These are phyloP conservation scores for Globisporangium perplexum DNA, from an alignment of 352 stramenopile species.

Conservation along the genomic window DNA sequence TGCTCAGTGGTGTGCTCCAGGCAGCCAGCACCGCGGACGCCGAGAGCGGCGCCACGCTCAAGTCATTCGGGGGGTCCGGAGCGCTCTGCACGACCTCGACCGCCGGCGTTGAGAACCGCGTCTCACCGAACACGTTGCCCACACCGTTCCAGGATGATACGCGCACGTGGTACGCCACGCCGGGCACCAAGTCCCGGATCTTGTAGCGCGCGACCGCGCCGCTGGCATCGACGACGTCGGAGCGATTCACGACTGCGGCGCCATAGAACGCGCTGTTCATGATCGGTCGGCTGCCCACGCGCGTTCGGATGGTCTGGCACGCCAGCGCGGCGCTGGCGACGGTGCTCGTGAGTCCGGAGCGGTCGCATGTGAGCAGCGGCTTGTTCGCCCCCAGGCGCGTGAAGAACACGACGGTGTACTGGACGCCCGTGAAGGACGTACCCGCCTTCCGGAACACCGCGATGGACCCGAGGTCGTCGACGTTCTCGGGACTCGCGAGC, in stretches of 20 bases:
- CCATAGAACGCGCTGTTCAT: constrained; percentile 78
- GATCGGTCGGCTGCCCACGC: constrained; percentile 45
- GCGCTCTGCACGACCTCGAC: constrained; percentile 25
- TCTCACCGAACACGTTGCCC: constrained; percentile 74
- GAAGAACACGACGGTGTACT: constrained; percentile 68
- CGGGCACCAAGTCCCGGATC: constrained; percentile 24
- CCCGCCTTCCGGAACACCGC: constrained; percentile 53
- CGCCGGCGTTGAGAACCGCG: constrained; percentile 77
- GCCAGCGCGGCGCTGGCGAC: constrained; percentile 18
- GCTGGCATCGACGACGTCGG: constrained; percentile 16
- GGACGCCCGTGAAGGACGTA: constrained; percentile 27
- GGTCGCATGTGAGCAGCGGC: constrained; percentile 48
- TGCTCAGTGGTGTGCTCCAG: constrained; percentile 55
- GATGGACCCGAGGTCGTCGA: constrained; percentile 24
- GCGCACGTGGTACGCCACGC: constrained; percentile 76
- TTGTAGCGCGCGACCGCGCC: constrained; percentile 21
- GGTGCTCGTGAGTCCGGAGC: constrained; percentile 39
- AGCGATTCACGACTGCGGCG: constrained; percentile 39
- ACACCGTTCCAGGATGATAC: constrained; percentile 94
- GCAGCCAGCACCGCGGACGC: constrained; percentile 25
- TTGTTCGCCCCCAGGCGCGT: constrained; percentile 47
- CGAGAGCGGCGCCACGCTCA: constrained; percentile 37
- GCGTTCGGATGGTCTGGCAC: constrained; percentile 28
- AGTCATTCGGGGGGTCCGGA: constrained; percentile 40
- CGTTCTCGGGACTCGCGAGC: constrained; percentile 24